Evolutionary conservation across 371 early-diverging fungal species (phyloP).

Genomic region (Mortierella sp.): DNA sequence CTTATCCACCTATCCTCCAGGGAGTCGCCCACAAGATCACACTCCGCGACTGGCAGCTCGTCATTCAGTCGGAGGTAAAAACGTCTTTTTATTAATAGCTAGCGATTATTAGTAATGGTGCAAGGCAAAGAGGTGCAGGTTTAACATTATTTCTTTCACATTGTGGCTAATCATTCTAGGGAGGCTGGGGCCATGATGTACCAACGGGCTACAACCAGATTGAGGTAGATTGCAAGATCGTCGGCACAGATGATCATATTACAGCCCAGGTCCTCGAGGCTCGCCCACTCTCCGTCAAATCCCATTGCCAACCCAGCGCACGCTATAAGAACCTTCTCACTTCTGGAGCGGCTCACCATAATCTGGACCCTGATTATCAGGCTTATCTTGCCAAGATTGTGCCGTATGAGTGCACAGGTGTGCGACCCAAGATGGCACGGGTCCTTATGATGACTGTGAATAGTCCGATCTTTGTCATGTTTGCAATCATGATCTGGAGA

Average conservation of each 20-base stretch:
- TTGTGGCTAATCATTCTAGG: constrained; percentile 3
- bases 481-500: constrained; percentile 11
- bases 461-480: constrained; percentile 18
- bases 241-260: constrained; percentile 1
- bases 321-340: constrained; percentile 47
- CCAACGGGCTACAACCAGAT: constrained; percentile 48
- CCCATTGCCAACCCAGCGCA: constrained; percentile 27
- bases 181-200: constrained; percentile 41
- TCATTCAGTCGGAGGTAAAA: constrained; percentile 51
- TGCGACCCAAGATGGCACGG: constrained; percentile 18
- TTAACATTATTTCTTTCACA: neutral
- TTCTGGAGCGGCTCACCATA: constrained; percentile 33
- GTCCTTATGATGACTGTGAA: constrained; percentile 5
- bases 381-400: constrained; percentile 28
- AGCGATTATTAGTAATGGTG: neutral
- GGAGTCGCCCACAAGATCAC: constrained; percentile 45
- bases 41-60: constrained; percentile 28
- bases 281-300: constrained; percentile 19
- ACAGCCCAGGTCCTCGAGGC: constrained; percentile 28
- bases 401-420: constrained; percentile 29
- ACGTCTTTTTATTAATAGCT: too few species aligned
- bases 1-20: constrained; percentile 42
- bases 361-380: constrained; percentile 37
- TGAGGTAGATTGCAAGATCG: constrained; percentile 19
- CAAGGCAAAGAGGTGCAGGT: neutral